Percentiles rank a stretch among this genome's conserved stretches.
phyloP scores from a whole-genome alignment of 2,329 filamentous ascomycete species.

The Coniella lustricola region DNA sequence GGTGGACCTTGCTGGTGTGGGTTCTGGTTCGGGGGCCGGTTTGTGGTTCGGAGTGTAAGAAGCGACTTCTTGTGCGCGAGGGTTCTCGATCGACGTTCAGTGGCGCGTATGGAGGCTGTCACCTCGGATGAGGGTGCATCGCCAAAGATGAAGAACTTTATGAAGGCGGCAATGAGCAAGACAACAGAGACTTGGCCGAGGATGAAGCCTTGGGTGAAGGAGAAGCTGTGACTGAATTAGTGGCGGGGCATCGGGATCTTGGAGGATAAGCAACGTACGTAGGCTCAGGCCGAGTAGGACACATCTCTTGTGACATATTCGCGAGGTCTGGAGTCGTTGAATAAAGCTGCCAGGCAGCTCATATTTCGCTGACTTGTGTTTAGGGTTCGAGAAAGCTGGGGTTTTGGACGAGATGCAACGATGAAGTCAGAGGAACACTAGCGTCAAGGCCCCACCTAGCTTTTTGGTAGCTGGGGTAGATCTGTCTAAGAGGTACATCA shows the following conservation, averaged over 20 bases:
- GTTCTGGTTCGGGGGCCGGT: constrained; percentile 24
- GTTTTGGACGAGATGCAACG: background rate
- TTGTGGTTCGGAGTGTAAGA: constrained; percentile 50
- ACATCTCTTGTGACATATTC: constrained; percentile 35
- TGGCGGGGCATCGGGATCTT: background rate
- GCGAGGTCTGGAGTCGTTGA: background rate
- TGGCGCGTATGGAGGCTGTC: constrained; percentile 67
- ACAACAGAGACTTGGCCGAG: constrained; percentile 91
- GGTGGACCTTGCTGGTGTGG: constrained; percentile 28
- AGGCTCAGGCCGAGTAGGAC: constrained; percentile 36
- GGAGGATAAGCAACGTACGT: constrained; percentile 32
- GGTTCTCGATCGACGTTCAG: constrained; percentile 65
- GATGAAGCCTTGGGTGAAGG: constrained; percentile 89
- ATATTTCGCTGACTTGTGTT: background rate
- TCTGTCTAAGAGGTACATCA: no score
- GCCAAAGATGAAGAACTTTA: constrained; percentile 99
- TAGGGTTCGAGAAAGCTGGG: no score
- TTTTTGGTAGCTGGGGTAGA: background rate
- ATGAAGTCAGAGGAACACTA: constrained; percentile 11
- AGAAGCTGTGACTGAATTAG: constrained; percentile 49
- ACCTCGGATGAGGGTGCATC: constrained; percentile 80
- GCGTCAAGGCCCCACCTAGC: background rate
- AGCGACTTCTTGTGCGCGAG: constrained; percentile 70
- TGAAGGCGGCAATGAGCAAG: constrained; percentile 85
- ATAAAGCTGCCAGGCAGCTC: background rate